Percentiles rank a stretch among this genome's conserved stretches.
Evolutionary conservation across 2,329 filamentous ascomycete genomes (phyloP).

Genomic region (Thielaviopsis populi): DNA sequence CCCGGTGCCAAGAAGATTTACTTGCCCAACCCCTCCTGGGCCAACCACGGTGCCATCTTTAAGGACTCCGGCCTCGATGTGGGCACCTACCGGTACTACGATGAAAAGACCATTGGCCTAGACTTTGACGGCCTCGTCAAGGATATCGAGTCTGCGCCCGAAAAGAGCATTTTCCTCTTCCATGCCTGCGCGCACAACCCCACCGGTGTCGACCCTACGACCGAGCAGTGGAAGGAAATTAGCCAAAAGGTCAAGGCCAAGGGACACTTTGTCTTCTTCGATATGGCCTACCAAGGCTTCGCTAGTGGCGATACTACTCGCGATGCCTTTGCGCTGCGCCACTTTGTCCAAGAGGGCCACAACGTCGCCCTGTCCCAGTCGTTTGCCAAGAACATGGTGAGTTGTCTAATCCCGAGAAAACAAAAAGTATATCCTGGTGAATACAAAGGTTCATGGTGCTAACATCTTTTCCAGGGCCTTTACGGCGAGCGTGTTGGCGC

Average conservation of each 20-base stretch:
- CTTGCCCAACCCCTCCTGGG: slow-evolving; percentile 92
- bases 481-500: slow-evolving; percentile 97
- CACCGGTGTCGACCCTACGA: slow-evolving; percentile 85
- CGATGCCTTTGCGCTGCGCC: slow-evolving; percentile 82
- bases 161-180: slow-evolving; percentile 78
- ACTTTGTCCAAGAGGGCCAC: slow-evolving; percentile 90
- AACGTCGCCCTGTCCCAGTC: slow-evolving; percentile 78
- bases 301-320: slow-evolving; percentile 81
- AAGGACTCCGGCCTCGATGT: slow-evolving; percentile 81
- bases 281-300: slow-evolving; percentile 99
- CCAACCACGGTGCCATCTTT: slow-evolving; percentile 96
- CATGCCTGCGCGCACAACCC: slow-evolving; percentile 98
- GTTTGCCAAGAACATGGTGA: slow-evolving; percentile 98
- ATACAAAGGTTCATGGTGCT: background rate
- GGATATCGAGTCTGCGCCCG: slow-evolving; percentile 78
- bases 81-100: slow-evolving; percentile 95
- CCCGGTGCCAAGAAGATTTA: slow-evolving; percentile 89
- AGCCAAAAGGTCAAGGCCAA: slow-evolving; percentile 72
- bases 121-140: slow-evolving; percentile 89
- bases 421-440: background rate
- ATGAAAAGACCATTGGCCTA: slow-evolving; percentile 95
- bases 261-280: slow-evolving; percentile 90
- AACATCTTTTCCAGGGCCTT: slow-evolving; percentile 49
- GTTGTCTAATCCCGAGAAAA: slow-evolving; percentile 18
- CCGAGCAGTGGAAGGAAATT: slow-evolving; percentile 86